Evolutionary conservation across 805 yeast genomes (phyloP).

Genomic region (Candida manassasensis): DNA sequence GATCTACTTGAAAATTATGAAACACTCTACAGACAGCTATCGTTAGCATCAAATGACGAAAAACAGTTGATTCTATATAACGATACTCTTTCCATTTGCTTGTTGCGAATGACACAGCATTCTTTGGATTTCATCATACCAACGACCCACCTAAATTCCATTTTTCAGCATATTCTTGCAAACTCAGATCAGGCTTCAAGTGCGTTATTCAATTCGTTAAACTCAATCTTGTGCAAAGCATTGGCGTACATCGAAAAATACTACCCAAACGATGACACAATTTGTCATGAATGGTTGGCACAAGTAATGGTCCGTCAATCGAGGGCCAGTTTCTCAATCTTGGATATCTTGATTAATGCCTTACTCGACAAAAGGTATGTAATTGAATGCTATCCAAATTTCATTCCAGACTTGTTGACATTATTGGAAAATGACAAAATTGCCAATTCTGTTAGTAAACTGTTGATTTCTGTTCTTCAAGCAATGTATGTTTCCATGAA

Average conservation of each 20-base stretch:
- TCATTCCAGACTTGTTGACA: conserved; percentile 44
- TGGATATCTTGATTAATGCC: conserved; percentile 53
- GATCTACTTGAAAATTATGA: not conserved
- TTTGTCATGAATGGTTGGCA: conserved; percentile 44
- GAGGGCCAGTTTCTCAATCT: conserved; percentile 57
- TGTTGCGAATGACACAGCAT: conserved; percentile 49
- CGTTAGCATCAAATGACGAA: not conserved
- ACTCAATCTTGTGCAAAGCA: conserved; percentile 54
- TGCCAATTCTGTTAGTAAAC: conserved; percentile 64
- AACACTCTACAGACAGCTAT: not conserved
- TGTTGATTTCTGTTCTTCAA: conserved; percentile 34
- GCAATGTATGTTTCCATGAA: conserved; percentile 19
- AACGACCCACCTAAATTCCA: not conserved
- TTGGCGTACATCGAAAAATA: conserved; percentile 32
- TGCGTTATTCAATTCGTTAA: conserved; percentile 65
- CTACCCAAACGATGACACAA: conserved; percentile 6
- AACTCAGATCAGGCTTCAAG: conserved; percentile 70
- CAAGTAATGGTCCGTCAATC: conserved; percentile 36
- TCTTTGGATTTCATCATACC: conserved; percentile 1
- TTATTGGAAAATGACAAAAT: conserved; percentile 54
- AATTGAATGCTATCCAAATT: conserved; percentile 39
- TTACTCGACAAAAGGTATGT: conserved; percentile 39
- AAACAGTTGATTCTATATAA: conserved; percentile 38
- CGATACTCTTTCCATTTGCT: conserved; percentile 65
- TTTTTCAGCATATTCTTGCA: conserved; percentile 53